phyloP scores from a whole-genome alignment of 306 rosid species.

The Castanea crenata region DNA sequence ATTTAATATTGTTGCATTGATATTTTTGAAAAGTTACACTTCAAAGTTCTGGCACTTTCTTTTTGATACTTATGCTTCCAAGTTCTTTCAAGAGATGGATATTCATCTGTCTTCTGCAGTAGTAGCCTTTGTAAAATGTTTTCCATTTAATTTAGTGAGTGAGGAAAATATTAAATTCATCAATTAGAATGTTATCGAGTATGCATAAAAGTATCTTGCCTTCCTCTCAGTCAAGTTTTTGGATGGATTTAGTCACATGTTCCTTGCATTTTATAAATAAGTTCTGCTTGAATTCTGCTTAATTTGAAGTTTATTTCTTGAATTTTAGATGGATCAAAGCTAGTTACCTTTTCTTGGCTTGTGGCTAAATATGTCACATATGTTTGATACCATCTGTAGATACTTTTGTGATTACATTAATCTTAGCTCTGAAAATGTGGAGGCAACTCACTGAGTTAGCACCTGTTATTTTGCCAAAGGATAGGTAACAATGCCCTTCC shows the following conservation, averaged over 20 bases:
- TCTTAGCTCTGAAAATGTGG: conserved; percentile 29
- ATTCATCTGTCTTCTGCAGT: neutral
- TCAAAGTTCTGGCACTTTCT: too few relatives aligned
- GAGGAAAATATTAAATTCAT: neutral
- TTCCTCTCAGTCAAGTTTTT: neutral
- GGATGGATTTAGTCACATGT: neutral
- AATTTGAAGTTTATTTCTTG: neutral
- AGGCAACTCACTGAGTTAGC: conserved; percentile 74
- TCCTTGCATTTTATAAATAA: neutral
- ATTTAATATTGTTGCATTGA: neutral
- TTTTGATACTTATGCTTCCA: neutral
- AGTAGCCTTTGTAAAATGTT: neutral
- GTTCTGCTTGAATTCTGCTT: neutral
- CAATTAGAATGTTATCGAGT: too few relatives aligned
- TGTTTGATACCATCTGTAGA: neutral
- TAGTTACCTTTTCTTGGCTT: neutral
- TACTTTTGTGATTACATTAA: conserved; percentile 18
- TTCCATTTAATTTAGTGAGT: neutral
- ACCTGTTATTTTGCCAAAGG: conserved; percentile 82
- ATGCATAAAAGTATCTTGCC: neutral
- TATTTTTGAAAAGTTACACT: neutral
- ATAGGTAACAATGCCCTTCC: conserved; percentile 70
- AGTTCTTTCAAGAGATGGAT: neutral
- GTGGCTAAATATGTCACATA: conserved; percentile 4
- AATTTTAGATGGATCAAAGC: neutral